phyloP scores from a whole-genome alignment of 2,329 filamentous ascomycete genomes.

The Dothidotthia symphoricarpi region DNA sequence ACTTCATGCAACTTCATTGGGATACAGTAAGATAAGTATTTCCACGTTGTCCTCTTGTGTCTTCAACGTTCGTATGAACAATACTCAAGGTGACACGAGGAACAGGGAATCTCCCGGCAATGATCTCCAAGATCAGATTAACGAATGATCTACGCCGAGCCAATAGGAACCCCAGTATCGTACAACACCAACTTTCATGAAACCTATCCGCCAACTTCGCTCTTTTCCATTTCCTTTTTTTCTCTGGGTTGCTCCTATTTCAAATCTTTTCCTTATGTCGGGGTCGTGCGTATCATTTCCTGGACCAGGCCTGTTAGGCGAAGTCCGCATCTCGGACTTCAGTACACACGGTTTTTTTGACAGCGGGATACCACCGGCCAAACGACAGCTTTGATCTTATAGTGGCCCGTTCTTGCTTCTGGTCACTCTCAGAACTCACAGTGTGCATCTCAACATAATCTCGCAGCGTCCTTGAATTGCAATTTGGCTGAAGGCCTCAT shows the following conservation, averaged over 20 bases:
- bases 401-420: slow-evolving; percentile 16
- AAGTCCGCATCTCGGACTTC: slow-evolving; percentile 12
- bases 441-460: too few species aligned
- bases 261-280: slow-evolving; percentile 14
- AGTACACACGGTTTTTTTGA: slow-evolving; percentile 18
- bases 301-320: slow-evolving; percentile 8
- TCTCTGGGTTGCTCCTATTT: slow-evolving; percentile 14
- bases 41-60: too few species aligned
- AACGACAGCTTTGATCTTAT: slow-evolving; percentile 13
- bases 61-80: too few species aligned
- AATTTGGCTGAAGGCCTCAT: slow-evolving; percentile 2
- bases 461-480: too few species aligned
- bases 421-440: not conserved
- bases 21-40: too few species aligned
- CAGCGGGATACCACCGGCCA: slow-evolving; percentile 29
- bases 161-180: slow-evolving; percentile 25
- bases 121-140: slow-evolving; percentile 38
- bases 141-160: slow-evolving; percentile 32
- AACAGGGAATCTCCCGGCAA: slow-evolving; percentile 26
- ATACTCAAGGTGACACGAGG: too few species aligned
- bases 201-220: slow-evolving; percentile 27
- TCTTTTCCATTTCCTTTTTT: slow-evolving; percentile 16
- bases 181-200: slow-evolving; percentile 20
- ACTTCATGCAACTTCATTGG: too few species aligned
- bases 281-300: slow-evolving; percentile 13